phyloP scores from a whole-genome alignment of 2,329 filamentous ascomycete genomes.

The Chalaropsis thielavioides region DNA sequence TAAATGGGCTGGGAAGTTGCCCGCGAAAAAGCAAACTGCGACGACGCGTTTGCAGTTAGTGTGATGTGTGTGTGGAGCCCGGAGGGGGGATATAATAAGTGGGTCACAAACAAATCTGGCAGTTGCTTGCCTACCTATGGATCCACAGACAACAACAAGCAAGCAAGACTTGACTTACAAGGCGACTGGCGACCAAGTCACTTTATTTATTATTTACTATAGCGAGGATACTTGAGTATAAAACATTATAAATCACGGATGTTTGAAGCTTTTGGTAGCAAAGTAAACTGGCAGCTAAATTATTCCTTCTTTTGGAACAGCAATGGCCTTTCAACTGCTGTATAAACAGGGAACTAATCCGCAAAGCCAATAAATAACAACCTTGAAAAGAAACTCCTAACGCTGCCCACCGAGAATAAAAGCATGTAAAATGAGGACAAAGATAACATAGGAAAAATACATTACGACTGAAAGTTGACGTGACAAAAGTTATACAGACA shows the following conservation, averaged over 20 bases:
- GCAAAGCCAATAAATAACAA: background rate
- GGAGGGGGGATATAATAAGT: background rate
- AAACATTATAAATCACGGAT: no score
- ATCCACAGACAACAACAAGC: no score
- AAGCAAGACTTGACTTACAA: no score
- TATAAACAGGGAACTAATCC: background rate
- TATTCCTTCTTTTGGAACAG: background rate
- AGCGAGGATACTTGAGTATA: no score
- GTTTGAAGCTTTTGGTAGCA: background rate
- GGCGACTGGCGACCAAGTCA: no score
- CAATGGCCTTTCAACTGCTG: background rate
- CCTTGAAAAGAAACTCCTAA: background rate
- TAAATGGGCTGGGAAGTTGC: background rate
- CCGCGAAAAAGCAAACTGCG: background rate
- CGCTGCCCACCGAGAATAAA: background rate
- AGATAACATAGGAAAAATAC: background rate
- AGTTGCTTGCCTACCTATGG: no score
- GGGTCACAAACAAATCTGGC: background rate
- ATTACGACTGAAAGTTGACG: no score
- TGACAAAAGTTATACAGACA: no score
- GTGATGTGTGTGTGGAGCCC: no score
- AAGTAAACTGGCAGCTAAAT: background rate
- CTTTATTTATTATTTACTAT: no score
- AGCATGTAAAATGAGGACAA: background rate
- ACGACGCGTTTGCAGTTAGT: background rate